These are phyloP conservation scores for Marasmius oreades DNA, from an alignment of 1,284 basidiomycete species.

Conservation along the genomic window DNA sequence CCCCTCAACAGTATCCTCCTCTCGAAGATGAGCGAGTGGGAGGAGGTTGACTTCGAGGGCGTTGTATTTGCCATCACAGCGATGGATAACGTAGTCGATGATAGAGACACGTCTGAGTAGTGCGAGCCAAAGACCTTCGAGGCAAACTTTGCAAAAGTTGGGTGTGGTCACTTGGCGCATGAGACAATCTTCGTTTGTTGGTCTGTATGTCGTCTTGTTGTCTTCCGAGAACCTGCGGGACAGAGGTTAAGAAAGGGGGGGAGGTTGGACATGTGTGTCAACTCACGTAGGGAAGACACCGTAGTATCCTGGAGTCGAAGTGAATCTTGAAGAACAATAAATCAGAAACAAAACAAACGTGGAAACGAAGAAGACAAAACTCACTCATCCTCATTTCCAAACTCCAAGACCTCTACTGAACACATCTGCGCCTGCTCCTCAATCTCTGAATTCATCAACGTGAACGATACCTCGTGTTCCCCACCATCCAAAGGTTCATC, in stretches of 20 bases:
- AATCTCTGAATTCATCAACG: slow-evolving; percentile 45
- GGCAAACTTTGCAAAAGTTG: slow-evolving; percentile 75
- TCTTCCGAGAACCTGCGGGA: slow-evolving; percentile 49
- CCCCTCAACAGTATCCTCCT: slow-evolving; percentile 25
- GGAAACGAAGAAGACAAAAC: slow-evolving; percentile 1
- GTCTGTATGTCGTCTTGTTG: slow-evolving; percentile 65
- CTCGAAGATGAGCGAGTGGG: slow-evolving; percentile 58
- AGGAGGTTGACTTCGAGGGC: slow-evolving; percentile 44
- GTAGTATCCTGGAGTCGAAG: slow-evolving; percentile 55
- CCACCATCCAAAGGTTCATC: slow-evolving; percentile 41
- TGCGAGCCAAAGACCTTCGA: slow-evolving; percentile 68
- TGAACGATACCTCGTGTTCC: slow-evolving; percentile 55
- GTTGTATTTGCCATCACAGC: slow-evolving; percentile 26
- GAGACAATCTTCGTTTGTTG: slow-evolving; percentile 81
- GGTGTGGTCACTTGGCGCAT: slow-evolving; percentile 74
- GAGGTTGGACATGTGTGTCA: slow-evolving; percentile 5
- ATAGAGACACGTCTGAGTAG: slow-evolving; percentile 57
- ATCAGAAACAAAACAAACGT: background rate
- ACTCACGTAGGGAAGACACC: slow-evolving; percentile 73
- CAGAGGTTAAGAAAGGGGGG: background rate
- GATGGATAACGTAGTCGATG: slow-evolving; percentile 48
- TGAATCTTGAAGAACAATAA: slow-evolving; percentile 52
- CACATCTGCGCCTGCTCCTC: slow-evolving; percentile 69
- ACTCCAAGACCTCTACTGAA: slow-evolving; percentile 75
- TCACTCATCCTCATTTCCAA: slow-evolving; percentile 62